phyloP scores from a whole-genome alignment of 73 alveolate species.

The Uronychia binucleata region DNA sequence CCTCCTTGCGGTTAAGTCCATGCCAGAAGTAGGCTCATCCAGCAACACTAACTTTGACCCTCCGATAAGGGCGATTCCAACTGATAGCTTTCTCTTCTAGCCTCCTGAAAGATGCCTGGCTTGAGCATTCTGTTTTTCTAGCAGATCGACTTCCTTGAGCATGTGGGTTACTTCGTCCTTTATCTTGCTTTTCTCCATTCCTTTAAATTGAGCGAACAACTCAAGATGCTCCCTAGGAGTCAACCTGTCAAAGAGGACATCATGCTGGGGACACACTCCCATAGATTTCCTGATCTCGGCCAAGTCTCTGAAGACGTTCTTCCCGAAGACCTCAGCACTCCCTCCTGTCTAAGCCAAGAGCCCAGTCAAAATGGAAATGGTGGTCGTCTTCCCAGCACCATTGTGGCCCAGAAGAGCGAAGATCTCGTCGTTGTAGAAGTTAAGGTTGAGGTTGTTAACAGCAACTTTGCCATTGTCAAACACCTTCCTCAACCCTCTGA shows the following conservation, averaged over 20 bases:
- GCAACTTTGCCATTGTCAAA: slow-evolving; percentile 77
- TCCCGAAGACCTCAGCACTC: slow-evolving; percentile 42
- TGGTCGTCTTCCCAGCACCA: slow-evolving; percentile 90
- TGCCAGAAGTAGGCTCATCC: slow-evolving; percentile 97
- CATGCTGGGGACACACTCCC: slow-evolving; percentile 96
- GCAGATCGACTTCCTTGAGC: slow-evolving; percentile 71
- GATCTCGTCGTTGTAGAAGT: slow-evolving; percentile 83
- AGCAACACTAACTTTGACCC: slow-evolving; percentile 88
- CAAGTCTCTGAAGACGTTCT: slow-evolving; percentile 32
- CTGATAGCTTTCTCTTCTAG: slow-evolving; percentile 89
- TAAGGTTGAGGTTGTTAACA: slow-evolving; percentile 68
- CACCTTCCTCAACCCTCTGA: slow-evolving; percentile 56
- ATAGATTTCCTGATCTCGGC: slow-evolving; percentile 68
- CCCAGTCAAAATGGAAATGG: slow-evolving; percentile 77
- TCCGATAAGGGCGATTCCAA: slow-evolving; percentile 94
- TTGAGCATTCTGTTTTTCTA: slow-evolving; percentile 49
- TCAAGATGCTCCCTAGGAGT: slow-evolving; percentile 81
- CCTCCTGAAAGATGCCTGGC: slow-evolving; percentile 91
- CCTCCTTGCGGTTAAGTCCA: slow-evolving; percentile 94
- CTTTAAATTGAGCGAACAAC: slow-evolving; percentile 86
- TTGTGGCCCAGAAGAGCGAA: slow-evolving; percentile 89
- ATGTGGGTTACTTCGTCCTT: slow-evolving; percentile 68
- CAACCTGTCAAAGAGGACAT: slow-evolving; percentile 80
- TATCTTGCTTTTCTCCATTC: slow-evolving; percentile 20
- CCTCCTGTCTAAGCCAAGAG: slow-evolving; percentile 63